These are phyloP conservation scores for Lagenidium sp. DNA, from an alignment of 352 stramenopile species.

Conservation along the genomic window DNA sequence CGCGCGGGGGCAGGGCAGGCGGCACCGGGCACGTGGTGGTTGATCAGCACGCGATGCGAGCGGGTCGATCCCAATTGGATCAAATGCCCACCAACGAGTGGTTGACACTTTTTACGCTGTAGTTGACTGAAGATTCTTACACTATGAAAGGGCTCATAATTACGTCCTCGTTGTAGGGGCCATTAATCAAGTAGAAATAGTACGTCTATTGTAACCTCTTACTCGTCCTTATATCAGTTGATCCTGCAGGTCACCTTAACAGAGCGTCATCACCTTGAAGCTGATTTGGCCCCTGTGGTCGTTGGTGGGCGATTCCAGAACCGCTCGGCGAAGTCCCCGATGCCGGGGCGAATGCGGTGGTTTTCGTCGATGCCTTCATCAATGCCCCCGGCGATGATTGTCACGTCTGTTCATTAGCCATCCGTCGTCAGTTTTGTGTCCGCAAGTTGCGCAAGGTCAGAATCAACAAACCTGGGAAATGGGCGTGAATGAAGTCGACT, in stretches of 20 bases:
- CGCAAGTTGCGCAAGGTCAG: no score
- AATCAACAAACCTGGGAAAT: no score
- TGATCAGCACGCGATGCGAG: neutral
- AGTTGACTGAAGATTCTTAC: no score
- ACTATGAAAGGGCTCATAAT: no score
- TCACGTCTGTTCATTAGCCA: conserved; percentile 12
- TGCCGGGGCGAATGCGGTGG: conserved; percentile 21
- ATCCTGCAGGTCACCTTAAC: no score
- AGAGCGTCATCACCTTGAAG: no score
- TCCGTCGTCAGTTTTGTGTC: neutral
- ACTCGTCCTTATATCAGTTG: no score
- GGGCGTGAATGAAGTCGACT: no score
- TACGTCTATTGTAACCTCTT: no score
- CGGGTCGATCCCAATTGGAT: conserved; percentile 4
- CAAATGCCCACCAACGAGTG: conserved; percentile 19
- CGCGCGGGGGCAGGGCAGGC: no score
- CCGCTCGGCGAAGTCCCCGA: conserved; percentile 28
- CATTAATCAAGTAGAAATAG: no score
- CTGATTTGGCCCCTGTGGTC: no score
- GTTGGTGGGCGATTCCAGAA: conserved; percentile 22
- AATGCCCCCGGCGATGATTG: conserved; percentile 32
- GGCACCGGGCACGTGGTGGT: neutral
- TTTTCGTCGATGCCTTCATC: conserved; percentile 31
- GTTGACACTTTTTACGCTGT: conserved; percentile 20
- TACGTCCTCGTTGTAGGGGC: conserved; percentile 3